Percentiles rank a stretch among this genome's conserved stretches.
Conservation (phyloP, 1,139 yeast genomes). For the Yamadazyma diddensiae region DNA sequence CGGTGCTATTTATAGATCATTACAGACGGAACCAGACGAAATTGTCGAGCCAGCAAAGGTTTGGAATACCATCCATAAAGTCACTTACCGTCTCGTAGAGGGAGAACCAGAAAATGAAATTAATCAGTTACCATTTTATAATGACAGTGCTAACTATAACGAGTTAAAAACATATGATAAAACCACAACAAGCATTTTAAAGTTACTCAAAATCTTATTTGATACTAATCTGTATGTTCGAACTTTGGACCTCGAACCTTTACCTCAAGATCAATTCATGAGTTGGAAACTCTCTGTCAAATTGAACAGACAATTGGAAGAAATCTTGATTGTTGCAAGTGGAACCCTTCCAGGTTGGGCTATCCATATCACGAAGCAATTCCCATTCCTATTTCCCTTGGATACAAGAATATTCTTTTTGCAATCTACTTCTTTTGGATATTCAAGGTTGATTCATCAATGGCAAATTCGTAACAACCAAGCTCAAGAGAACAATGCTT, state of each 20-base stretch:
- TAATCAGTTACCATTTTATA: constrained; percentile 7
- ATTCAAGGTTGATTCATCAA: constrained; percentile 74
- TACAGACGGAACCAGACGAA: constrained; percentile 39
- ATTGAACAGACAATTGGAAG: constrained; percentile 83
- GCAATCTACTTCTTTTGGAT: constrained; percentile 89
- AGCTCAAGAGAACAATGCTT: constrained; percentile 26
- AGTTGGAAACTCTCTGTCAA: constrained; percentile 87
- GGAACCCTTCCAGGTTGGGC: constrained; percentile 89
- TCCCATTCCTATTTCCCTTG: constrained; percentile 81
- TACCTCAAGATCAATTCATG: constrained; percentile 51
- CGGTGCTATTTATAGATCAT: constrained; percentile 68
- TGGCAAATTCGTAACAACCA: constrained; percentile 64
- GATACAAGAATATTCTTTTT: constrained; percentile 76
- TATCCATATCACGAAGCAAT: constrained; percentile 64
- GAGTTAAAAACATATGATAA: constrained; percentile 38
- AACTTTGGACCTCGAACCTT: constrained; percentile 8
- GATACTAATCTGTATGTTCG: constrained; percentile 42
- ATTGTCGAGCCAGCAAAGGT: constrained; percentile 48
- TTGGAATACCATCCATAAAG: constrained; percentile 56
- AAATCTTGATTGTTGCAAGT: constrained; percentile 84
- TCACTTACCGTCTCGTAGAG: constrained; percentile 39
- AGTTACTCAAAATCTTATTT: constrained; percentile 53
- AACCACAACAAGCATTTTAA: constrained; percentile 49
- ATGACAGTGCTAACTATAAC: constrained; percentile 23
- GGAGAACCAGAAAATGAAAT: neutral